Conservation (phyloP, 2,329 filamentous ascomycete genomes). For the Paecilomyces niveus region DNA sequence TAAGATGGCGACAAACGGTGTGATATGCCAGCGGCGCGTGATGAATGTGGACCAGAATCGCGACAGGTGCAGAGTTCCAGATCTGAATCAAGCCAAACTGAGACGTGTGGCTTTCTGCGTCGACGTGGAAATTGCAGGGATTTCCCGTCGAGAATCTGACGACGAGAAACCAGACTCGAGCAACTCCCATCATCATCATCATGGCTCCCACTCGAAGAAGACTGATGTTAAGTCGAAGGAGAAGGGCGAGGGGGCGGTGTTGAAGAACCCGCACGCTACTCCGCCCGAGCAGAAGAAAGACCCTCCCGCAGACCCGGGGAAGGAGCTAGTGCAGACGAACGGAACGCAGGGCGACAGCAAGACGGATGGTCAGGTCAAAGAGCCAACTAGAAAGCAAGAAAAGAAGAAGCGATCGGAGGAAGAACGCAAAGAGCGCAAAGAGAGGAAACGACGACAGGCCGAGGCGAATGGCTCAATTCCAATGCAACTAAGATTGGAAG, state of each 20-base stretch:
- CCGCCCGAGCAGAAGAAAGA: constrained; percentile 51
- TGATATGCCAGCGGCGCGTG: constrained; percentile 69
- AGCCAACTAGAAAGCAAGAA: constrained; percentile 71
- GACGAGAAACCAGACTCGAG: constrained; percentile 35
- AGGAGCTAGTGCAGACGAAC: constrained; percentile 12
- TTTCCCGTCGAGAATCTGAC: constrained; percentile 67
- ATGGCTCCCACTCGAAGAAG: constrained; percentile 21
- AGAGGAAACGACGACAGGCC: constrained; percentile 75
- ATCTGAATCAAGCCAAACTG: constrained; percentile 73
- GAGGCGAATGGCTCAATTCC: constrained; percentile 83
- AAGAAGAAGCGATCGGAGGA: constrained; percentile 95
- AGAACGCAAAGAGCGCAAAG: constrained; percentile 84
- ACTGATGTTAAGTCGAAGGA: constrained; percentile 55
- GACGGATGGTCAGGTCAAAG: constrained; percentile 22
- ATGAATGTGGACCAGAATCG: constrained; percentile 79
- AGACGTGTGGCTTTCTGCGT: constrained; percentile 91
- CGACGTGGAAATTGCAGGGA: constrained; percentile 90
- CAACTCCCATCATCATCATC: constrained; percentile 17
- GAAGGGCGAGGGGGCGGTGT: constrained; percentile 64
- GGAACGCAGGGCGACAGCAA: constrained; percentile 20
- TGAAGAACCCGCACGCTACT: constrained; percentile 58
- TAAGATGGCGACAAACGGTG: constrained; percentile 53
- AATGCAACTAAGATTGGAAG: constrained; percentile 70
- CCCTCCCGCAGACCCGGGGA: constrained; percentile 20
- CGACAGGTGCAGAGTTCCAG: constrained; percentile 69